Percentiles rank a stretch among this genome's conserved stretches.
phyloP scores from a whole-genome alignment of 257 asterid genomes.

The Schizonepeta tenuifolia region DNA sequence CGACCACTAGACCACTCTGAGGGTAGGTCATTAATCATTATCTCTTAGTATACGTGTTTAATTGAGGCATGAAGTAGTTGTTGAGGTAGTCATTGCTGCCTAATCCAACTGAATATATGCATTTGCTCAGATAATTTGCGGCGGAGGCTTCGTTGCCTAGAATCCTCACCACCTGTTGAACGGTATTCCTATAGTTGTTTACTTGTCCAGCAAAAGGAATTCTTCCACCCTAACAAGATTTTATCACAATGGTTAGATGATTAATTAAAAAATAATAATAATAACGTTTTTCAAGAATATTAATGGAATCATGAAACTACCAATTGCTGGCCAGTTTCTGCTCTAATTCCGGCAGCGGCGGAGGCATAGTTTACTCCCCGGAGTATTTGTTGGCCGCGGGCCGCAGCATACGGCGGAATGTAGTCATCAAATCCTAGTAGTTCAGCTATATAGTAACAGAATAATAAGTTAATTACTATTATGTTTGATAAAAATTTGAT shows the following conservation, averaged over 20 bases:
- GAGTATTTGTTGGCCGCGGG: constrained; percentile 61
- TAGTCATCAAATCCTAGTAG: constrained; percentile 59
- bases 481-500: too few relatives aligned
- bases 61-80: constrained; percentile 59
- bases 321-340: constrained; percentile 84
- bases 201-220: constrained; percentile 49
- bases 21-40: too few relatives aligned
- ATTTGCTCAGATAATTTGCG: constrained; percentile 46
- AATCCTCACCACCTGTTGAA: constrained; percentile 38
- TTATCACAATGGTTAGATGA: not conserved
- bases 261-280: too few relatives aligned
- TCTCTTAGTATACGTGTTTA: too few relatives aligned
- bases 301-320: constrained; percentile 30
- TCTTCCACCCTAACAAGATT: constrained; percentile 40
- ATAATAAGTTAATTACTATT: too few relatives aligned
- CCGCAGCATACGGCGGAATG: constrained; percentile 61
- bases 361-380: constrained; percentile 83
- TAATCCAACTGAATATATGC: constrained; percentile 51
- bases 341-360: constrained; percentile 84
- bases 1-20: too few relatives aligned
- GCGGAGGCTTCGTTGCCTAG: constrained; percentile 43
- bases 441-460: constrained; percentile 48
- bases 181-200: constrained; percentile 50
- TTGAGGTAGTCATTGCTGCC: constrained; percentile 77
- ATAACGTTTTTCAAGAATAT: not conserved